phyloP scores from a whole-genome alignment of 2,329 filamentous ascomycete genomes.

The Aspergillus neoniger region DNA sequence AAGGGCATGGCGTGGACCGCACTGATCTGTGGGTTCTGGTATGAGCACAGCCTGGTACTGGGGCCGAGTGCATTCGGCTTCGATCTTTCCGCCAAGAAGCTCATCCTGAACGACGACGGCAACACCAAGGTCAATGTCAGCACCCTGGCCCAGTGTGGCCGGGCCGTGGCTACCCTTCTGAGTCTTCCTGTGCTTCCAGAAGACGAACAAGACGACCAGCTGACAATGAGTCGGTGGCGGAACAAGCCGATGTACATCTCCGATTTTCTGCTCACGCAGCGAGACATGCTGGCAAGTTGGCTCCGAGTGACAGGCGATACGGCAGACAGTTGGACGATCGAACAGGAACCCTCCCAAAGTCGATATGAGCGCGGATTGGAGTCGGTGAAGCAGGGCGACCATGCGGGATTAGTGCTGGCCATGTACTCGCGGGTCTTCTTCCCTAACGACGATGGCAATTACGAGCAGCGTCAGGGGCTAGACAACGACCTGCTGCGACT shows the following conservation, averaged over 20 bases:
- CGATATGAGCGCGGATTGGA: neutral
- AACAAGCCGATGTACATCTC: conserved; percentile 2
- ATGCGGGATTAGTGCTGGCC: conserved; percentile 4
- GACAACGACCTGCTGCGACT: conserved; percentile 4
- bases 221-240: neutral
- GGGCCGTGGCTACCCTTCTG: conserved; percentile 55
- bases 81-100: conserved; percentile 45
- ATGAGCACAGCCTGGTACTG: conserved; percentile 51
- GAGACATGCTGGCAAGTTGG: conserved; percentile 6
- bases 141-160: conserved; percentile 60
- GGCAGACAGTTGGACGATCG: neutral
- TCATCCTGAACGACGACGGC: conserved; percentile 58
- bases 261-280: conserved; percentile 1
- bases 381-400: conserved; percentile 1
- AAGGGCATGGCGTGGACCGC: conserved; percentile 44
- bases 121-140: conserved; percentile 57
- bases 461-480: neutral
- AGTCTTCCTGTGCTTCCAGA: conserved; percentile 34
- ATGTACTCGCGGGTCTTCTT: conserved; percentile 12
- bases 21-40: conserved; percentile 54
- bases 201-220: neutral
- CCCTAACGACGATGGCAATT: conserved; percentile 7
- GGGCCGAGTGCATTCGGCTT: conserved; percentile 48
- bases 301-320: neutral
- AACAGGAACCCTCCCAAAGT: neutral